Evolutionary conservation across 441 rosid genomes (phyloP), one percentile per base, ranked within the genome.

Genomic region (Aquilaria agallochum): DNA sequence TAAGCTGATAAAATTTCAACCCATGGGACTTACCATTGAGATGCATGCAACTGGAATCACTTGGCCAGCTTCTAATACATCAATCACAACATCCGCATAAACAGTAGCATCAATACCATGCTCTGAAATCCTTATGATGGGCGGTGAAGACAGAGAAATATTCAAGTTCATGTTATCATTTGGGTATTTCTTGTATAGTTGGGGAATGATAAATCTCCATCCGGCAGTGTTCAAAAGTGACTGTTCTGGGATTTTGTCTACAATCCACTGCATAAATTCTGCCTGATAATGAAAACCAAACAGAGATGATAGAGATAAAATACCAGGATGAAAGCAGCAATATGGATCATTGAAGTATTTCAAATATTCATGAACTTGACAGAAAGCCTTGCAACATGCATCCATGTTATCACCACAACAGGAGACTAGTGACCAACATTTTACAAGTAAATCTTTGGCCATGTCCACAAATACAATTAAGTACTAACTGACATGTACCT

Each of bases 41-140:
- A 93, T 86, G 83, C 97, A 88, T 30, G 87, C 97, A 68, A 93
- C 97, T 34, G 98, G 91, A 78, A 90, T 88, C 44, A 77, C 89
- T 79, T 81, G 63, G 50, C 68, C 74, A 55, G 69, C 82, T 67
- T 86, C 82, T 69, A 86, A 63, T 64, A 93, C 96, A 73, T 90
- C 74, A 66, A 90, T 85, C 69, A 83, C 73, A 74, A 90, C 73
- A 70, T 86, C 87, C 2, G 80, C 79, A 69, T 78, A 71, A 44
- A 93, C 83, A n/a, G 79, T 79, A 61, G 96, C 96, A 74, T 80
- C 95, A 9, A 93, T 77, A 52, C 74, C 68, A 27, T 74, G 71
- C 58, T 82, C 87, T 50, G 89, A 79, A 63, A 93, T 77, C 68
- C 65, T 85, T 66, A 90, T 74, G 66, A 71, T 68, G 2, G 97